Evolutionary conservation across 352 stramenopile genomes (phyloP).

Genomic region (Phytophthora citrophthora): DNA sequence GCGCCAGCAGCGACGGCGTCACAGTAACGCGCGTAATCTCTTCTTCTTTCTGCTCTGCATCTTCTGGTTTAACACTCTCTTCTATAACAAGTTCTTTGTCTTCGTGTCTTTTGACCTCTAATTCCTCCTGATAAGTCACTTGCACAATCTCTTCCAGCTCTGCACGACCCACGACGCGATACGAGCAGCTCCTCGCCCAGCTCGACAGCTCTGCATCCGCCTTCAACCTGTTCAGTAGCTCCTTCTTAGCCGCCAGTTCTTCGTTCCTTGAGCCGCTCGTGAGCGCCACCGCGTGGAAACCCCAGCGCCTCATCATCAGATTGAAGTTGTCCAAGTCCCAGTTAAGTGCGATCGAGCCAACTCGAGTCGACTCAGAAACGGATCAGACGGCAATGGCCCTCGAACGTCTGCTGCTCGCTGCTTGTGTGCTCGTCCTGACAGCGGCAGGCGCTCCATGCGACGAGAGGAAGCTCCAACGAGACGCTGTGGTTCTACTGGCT

Average conservation of each 20-base stretch:
- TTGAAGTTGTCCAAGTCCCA: slow-evolving; percentile 2
- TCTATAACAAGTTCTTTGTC: background rate
- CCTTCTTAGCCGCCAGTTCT: slow-evolving; percentile 34
- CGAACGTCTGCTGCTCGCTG: slow-evolving; percentile 4
- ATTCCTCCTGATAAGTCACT: slow-evolving; percentile 6
- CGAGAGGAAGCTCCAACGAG: slow-evolving; percentile 51
- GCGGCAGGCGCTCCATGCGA: slow-evolving; percentile 39
- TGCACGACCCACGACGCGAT: slow-evolving; percentile 46
- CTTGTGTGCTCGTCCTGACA: slow-evolving; percentile 5
- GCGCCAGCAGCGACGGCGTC: slow-evolving; percentile 42
- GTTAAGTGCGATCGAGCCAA: background rate
- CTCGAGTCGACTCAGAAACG: background rate
- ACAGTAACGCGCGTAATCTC: slow-evolving; percentile 10
- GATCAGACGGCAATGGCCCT: slow-evolving; percentile 7
- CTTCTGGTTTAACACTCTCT: background rate
- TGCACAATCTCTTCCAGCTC: slow-evolving; percentile 45
- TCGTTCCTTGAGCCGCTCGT: slow-evolving; percentile 44
- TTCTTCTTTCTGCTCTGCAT: background rate
- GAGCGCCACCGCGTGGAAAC: slow-evolving; percentile 59
- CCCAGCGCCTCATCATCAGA: slow-evolving; percentile 33
- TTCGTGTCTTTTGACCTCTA: slow-evolving; percentile 6
- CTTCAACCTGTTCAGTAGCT: slow-evolving; percentile 36
- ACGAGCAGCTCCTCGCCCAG: slow-evolving; percentile 44
- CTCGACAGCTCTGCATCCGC: slow-evolving; percentile 29
- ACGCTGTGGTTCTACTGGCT: slow-evolving; percentile 50